Conservation (phyloP, 1,284 basidiomycete species). For the Flammula alnicola region DNA sequence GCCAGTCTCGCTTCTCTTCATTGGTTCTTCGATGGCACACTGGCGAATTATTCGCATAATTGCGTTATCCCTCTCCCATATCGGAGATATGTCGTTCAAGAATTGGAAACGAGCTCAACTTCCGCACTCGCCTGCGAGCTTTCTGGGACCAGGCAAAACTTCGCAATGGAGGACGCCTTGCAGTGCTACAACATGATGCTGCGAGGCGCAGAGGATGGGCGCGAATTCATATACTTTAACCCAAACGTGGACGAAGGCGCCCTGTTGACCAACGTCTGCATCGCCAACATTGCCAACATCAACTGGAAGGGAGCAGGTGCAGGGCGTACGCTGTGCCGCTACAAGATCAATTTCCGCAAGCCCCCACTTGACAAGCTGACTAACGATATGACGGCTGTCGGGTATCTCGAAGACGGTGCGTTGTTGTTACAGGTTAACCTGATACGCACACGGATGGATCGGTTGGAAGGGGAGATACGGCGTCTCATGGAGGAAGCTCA, state of each 20-base stretch:
- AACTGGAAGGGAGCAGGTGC: conserved; percentile 4
- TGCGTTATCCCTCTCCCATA: neutral
- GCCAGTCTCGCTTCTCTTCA: conserved; percentile 2
- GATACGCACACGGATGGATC: neutral
- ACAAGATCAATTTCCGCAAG: neutral
- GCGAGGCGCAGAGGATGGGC: neutral
- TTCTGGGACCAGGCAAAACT: neutral
- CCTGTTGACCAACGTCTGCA: conserved; percentile 1
- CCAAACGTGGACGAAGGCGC: neutral
- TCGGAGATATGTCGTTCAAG: neutral
- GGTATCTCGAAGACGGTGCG: neutral
- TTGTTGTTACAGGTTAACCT: neutral
- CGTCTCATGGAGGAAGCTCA: neutral
- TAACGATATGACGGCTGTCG: neutral
- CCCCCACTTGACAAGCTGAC: neutral
- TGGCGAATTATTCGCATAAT: neutral
- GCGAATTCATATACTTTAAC: neutral
- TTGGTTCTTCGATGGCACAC: neutral
- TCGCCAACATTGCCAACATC: conserved; percentile 1
- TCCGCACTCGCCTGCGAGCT: neutral
- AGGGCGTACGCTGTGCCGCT: neutral
- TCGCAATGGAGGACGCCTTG: neutral
- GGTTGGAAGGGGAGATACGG: neutral
- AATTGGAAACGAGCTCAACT: neutral
- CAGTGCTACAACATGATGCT: neutral